phyloP scores from a whole-genome alignment of 768 basidiomycete genomes.

The Podaxis mareebaensis region DNA sequence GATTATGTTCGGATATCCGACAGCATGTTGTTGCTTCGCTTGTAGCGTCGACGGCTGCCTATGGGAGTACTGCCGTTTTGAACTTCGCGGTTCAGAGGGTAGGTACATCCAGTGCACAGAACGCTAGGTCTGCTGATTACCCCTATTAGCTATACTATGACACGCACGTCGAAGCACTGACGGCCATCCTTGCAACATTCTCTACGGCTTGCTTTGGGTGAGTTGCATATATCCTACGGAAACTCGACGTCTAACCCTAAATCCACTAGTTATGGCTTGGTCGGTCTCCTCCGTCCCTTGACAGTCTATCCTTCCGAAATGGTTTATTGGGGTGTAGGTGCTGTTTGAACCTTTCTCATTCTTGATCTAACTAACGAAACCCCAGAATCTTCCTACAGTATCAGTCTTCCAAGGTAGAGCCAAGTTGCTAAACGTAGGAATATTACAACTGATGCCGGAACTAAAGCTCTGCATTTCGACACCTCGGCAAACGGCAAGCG shows the following conservation, averaged over 20 bases:
- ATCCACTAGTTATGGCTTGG: slow-evolving; percentile 51
- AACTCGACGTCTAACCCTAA: background rate
- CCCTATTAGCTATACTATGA: slow-evolving; percentile 54
- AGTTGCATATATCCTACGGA: slow-evolving; percentile 12
- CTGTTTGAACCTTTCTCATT: background rate
- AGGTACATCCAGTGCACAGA: background rate
- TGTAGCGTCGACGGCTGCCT: slow-evolving; percentile 56
- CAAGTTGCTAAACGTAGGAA: background rate
- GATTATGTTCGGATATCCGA: background rate
- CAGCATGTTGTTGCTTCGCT: slow-evolving; percentile 61
- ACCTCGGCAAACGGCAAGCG: slow-evolving; percentile 44
- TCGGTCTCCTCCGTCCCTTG: slow-evolving; percentile 57
- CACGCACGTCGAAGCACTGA: slow-evolving; percentile 52
- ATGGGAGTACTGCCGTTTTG: slow-evolving; percentile 51
- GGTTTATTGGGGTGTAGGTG: slow-evolving; percentile 58
- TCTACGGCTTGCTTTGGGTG: slow-evolving; percentile 66
- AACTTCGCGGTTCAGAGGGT: slow-evolving; percentile 66
- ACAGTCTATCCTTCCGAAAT: slow-evolving; percentile 64
- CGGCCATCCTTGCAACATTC: slow-evolving; percentile 62
- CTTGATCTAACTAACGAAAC: background rate
- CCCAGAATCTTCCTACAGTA: slow-evolving; percentile 56
- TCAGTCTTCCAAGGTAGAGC: slow-evolving; percentile 55
- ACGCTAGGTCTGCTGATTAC: background rate
- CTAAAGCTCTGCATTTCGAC: slow-evolving; percentile 50
- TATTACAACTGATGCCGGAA: background rate